Evolutionary conservation across 129 eudicot species (phyloP), one percentile per base, ranked within the genome.

Genomic region (Chrysanthemum lavandulifolium): DNA sequence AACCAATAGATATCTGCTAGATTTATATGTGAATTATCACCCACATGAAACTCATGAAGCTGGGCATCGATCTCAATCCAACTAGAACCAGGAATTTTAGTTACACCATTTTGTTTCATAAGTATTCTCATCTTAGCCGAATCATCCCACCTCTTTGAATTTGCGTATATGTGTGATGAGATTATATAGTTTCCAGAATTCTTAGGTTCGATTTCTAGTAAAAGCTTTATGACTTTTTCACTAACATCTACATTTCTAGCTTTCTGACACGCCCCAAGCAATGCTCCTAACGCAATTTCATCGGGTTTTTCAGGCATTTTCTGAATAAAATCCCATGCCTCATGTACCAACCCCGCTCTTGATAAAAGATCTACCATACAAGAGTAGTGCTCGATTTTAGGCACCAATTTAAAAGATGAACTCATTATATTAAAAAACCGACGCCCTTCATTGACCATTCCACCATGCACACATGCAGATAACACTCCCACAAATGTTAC

Each of bases 321-420:
- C 59, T 85, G 82, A 48, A 87, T 82, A 52, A 91, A 87, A 61
- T 91, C 91, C 91, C 95, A 91, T 82, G 97, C 97, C 69, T 91
- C 97, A 18, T 82, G 64, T 25, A 91, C 82, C 51, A 70, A 79
- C 59, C 97, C 91, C 4, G 97, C 89, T 74, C 97, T 84, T 60
- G 97, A 86, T 67, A 87, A 73, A 78, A 91, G 95, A 82, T 91
- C 97, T 25, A 91, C 97, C 89, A 91, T 85, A 80, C 95, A 91
- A 31, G 97, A 85, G 73, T 82, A 91, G 45, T 91, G 97, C 80
- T 87, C 97, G 18, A 91, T 81, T 82, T 87, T 85, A 10, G 97
- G 97, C 33, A 71, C 76, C 80, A 91, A 80, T 21, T 69, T 63
- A 68, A 85, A 85, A 23, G 78, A 77, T 2, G 86, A 79, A 69